A percentile compares a stretch with the other conserved stretches of the same genome.
Conservation (phyloP, 1,284 basidiomycete genomes). For the Ganoderma lingzhi region DNA sequence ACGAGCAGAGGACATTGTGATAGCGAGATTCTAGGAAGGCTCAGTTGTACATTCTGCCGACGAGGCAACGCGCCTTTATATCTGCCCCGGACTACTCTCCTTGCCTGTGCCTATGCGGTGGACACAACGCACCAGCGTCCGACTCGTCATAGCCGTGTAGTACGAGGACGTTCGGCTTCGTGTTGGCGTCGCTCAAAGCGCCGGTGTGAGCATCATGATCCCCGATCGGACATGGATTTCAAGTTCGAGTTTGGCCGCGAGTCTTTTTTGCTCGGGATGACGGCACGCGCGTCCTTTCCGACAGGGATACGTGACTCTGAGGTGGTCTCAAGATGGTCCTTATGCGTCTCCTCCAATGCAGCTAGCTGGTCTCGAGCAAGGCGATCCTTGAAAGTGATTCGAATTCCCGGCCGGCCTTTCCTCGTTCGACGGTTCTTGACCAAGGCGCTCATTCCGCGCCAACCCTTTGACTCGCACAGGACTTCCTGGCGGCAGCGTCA, state of each 20-base stretch:
- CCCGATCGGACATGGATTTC: neutral
- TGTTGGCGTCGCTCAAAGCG: neutral
- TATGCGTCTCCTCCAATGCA: neutral
- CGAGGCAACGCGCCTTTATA: neutral
- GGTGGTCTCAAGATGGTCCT: neutral
- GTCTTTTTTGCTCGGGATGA: neutral
- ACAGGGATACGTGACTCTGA: neutral
- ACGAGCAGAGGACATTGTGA: constrained; percentile 17
- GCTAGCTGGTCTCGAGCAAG: neutral
- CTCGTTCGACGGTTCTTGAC: no score
- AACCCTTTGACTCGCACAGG: no score
- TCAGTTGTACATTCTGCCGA: neutral
- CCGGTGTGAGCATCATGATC: neutral
- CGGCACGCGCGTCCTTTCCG: neutral
- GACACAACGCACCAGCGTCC: neutral
- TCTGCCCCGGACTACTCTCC: neutral
- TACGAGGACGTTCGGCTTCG: neutral
- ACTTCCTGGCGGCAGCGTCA: no score
- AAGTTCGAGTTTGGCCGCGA: neutral
- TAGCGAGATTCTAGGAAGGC: neutral
- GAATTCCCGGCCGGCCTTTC: no score
- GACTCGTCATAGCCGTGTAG: neutral
- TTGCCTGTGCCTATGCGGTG: neutral
- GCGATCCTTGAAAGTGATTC: no score
- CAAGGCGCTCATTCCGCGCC: no score